Base-by-base conservation (phyloP, 2,329 filamentous ascomycete genomes). In the Pseudogymnoascus sp. region DNA sequence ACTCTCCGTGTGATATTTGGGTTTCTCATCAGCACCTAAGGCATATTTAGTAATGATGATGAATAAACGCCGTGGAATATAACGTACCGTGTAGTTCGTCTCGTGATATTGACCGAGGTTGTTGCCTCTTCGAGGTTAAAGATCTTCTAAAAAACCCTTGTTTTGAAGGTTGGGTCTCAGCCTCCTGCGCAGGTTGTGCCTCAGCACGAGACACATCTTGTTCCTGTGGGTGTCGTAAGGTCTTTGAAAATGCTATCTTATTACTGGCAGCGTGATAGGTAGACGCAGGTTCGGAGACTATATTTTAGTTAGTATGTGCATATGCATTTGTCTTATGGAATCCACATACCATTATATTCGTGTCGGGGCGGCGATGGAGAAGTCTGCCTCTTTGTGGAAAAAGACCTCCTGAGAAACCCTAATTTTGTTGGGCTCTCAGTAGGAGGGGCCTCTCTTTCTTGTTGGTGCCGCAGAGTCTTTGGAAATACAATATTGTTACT, bases 401-500 rank as follows among this genome's bases (percentile, higher is more conserved):
- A 56, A 33, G 50, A 56, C 50, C 50, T 56, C 13, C 50, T 56
- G 17, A 56, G 29, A 19, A 56, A 33, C n/a, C 50, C 50, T 7
- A 13, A 19, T 33, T 56, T 56, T 7, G 50, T 33, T 33, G 29
- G 9, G n/a, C 15, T n/a, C 15, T 56, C 50, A 19, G 50, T 7
- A 19, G 17, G 26, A 19, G 46, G 21, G 29, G 29, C 26, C 29
- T 33, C 50, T 11, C n/a, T 33, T 4, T 33, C 50, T 33, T 33
- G 50, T 15, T 56, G 50, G 50, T 33, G 50, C 2, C 50, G 50
- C 29, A 56, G 50, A n/a, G 50, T 56, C 50, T 56, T 56, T 7
- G 50, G 50, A 33, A 56, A 56, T 4, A 33, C 50, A 19, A 56
- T 56, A 56, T 33, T 56, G 50, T 56, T 56, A 19, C 50, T 56